Percentiles rank a stretch among this genome's conserved stretches.
These are phyloP conservation scores for Colletotrichum neosansevieriae DNA, from an alignment of 2,329 filamentous ascomycete genomes.

Conservation along the genomic window DNA sequence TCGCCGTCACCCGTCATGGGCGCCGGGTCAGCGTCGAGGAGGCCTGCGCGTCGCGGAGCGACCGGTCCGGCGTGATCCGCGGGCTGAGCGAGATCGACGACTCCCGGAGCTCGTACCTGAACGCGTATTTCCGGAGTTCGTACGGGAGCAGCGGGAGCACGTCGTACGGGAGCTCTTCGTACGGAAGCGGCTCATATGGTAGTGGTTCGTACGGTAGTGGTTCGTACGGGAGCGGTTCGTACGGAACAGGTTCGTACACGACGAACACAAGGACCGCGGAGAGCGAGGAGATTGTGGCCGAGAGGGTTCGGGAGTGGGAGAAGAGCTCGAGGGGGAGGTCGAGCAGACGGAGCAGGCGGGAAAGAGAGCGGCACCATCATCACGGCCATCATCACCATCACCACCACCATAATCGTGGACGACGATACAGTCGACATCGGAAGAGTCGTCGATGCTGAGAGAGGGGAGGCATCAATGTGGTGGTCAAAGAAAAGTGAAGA, in stretches of 20 bases:
- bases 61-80: constrained; percentile 29
- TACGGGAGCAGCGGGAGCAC: not conserved
- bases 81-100: constrained; percentile 14
- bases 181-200: constrained; percentile 10
- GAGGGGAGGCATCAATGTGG: not conserved
- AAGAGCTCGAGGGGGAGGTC: constrained; percentile 13
- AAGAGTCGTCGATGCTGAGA: not conserved
- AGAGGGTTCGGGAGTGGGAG: constrained; percentile 19
- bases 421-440: not conserved
- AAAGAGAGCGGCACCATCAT: constrained; percentile 6
- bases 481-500: not conserved
- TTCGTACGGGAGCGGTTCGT: constrained; percentile 5
- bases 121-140: constrained; percentile 16
- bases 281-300: constrained; percentile 18
- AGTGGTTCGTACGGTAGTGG: not conserved
- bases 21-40: constrained; percentile 41
- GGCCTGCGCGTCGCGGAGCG: constrained; percentile 44
- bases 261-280: constrained; percentile 3
- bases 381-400: constrained; percentile 1
- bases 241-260: constrained; percentile 8
- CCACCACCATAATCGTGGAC: not conserved
- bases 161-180: not conserved
- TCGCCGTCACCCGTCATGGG: constrained; percentile 8
- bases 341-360: constrained; percentile 8
- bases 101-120: not conserved